Percentiles rank a stretch among this genome's conserved stretches.
Evolutionary conservation across 2,329 filamentous ascomycete genomes (phyloP).

Genomic region (Exophiala calicioides): DNA sequence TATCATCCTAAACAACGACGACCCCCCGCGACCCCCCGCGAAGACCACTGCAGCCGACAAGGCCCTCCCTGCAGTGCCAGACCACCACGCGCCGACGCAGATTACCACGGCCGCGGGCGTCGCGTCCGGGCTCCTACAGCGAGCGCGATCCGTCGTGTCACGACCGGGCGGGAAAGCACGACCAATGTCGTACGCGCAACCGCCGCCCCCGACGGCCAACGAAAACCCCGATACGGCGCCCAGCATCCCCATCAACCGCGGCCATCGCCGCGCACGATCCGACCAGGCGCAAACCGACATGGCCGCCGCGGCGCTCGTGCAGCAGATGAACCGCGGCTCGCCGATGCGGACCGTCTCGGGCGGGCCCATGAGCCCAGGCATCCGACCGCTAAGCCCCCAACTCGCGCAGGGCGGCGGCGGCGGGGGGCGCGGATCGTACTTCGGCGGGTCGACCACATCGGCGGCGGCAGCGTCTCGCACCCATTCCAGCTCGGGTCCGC

Average conservation of each 20-base stretch:
- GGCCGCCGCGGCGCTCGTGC: constrained; percentile 70
- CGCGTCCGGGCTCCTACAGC: constrained; percentile 55
- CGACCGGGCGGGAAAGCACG: constrained; percentile 28
- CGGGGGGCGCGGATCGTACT: constrained; percentile 64
- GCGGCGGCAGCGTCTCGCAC: constrained; percentile 38
- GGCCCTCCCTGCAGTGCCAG: constrained; percentile 76
- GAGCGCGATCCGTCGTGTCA: constrained; percentile 63
- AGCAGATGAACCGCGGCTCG: constrained; percentile 83
- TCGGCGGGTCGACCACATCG: constrained; percentile 45
- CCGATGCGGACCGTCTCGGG: constrained; percentile 42
- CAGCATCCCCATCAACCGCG: constrained; percentile 48
- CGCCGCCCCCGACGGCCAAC: constrained; percentile 41
- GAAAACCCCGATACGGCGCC: constrained; percentile 52
- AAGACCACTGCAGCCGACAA: constrained; percentile 65
- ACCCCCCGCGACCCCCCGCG: constrained; percentile 37
- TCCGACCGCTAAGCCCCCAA: constrained; percentile 59
- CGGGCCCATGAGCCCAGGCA: constrained; percentile 56
- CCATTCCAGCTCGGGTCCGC: constrained; percentile 40
- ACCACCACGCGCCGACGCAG: constrained; percentile 69
- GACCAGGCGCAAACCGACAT: constrained; percentile 42
- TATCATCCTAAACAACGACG: constrained; percentile 47
- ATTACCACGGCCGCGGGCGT: constrained; percentile 63
- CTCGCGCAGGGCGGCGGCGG: constrained; percentile 20
- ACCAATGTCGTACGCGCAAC: constrained; percentile 45
- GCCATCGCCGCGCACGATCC: constrained; percentile 52